These are phyloP conservation scores for Diaporthe vexans DNA, from an alignment of 2,329 filamentous ascomycete species.

Conservation along the genomic window DNA sequence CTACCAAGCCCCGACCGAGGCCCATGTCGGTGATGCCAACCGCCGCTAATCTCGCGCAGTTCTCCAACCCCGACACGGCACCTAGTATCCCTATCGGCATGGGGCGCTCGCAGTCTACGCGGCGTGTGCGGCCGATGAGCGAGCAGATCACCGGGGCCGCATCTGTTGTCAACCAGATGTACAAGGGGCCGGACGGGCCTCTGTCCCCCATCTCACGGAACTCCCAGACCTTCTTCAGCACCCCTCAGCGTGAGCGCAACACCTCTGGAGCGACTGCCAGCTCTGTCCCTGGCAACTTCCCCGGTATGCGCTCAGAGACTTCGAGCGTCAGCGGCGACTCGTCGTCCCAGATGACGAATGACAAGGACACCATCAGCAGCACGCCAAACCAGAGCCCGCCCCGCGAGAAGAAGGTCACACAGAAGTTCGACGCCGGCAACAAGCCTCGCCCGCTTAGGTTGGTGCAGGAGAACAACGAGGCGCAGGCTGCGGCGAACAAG, in stretches of 20 bases:
- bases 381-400: constrained; percentile 64
- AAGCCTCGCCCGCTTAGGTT: constrained; percentile 89
- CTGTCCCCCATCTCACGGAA: constrained; percentile 72
- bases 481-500: constrained; percentile 64
- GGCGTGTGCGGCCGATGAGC: constrained; percentile 67
- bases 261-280: constrained; percentile 63
- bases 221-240: constrained; percentile 76
- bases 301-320: constrained; percentile 77
- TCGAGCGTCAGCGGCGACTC: constrained; percentile 78
- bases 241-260: constrained; percentile 44
- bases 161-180: constrained; percentile 89
- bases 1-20: constrained; percentile 61
- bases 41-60: constrained; percentile 55
- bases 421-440: constrained; percentile 69
- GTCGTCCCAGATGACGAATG: constrained; percentile 57
- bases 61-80: constrained; percentile 76
- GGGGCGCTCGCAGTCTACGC: constrained; percentile 67
- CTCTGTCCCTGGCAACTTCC: constrained; percentile 72
- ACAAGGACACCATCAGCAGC: constrained; percentile 63
- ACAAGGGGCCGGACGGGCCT: constrained; percentile 78
- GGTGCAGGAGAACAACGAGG: constrained; percentile 81
- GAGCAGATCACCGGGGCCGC: constrained; percentile 76
- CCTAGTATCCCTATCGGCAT: constrained; percentile 80
- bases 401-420: constrained; percentile 69
- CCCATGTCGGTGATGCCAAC: constrained; percentile 70